Evolutionary conservation across 129 eudicot genomes (phyloP).

Genomic region (Heracleum sosnowskyi): DNA sequence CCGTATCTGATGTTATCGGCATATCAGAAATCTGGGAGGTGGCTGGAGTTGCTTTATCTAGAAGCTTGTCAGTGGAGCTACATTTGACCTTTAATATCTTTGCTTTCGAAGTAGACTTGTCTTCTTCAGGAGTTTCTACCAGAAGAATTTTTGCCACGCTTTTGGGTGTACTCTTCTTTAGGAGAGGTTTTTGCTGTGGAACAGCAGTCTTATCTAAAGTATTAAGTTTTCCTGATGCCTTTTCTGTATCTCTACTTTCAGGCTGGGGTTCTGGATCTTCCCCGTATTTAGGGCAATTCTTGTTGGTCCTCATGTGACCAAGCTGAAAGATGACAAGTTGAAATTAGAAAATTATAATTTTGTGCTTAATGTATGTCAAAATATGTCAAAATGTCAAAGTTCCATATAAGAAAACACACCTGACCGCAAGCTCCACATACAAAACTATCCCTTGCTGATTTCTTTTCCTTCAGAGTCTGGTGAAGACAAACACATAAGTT

Average conservation of each 20-base stretch:
- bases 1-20: constrained; percentile 57
- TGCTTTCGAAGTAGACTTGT: constrained; percentile 49
- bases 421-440: constrained; percentile 98
- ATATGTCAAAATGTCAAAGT: background rate
- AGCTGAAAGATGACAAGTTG: constrained; percentile 33
- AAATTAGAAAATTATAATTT: background rate
- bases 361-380: background rate
- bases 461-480: constrained; percentile 77
- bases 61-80: constrained; percentile 44
- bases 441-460: constrained; percentile 85
- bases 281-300: constrained; percentile 83
- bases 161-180: constrained; percentile 49
- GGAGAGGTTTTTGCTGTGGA: constrained; percentile 39
- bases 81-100: constrained; percentile 80
- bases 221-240: constrained; percentile 29
- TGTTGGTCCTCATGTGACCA: constrained; percentile 97
- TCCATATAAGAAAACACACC: constrained; percentile 38
- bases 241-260: constrained; percentile 57
- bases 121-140: constrained; percentile 70
- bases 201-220: constrained; percentile 34
- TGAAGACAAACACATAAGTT: constrained; percentile 13
- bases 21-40: constrained; percentile 62
- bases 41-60: constrained; percentile 54
- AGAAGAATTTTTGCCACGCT: constrained; percentile 39
- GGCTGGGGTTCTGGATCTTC: constrained; percentile 52